A percentile compares a stretch with the other conserved stretches of the same genome.
Evolutionary conservation across 177 flowering plant genomes (phyloP).

Genomic region (Tripterygium wilfordii): DNA sequence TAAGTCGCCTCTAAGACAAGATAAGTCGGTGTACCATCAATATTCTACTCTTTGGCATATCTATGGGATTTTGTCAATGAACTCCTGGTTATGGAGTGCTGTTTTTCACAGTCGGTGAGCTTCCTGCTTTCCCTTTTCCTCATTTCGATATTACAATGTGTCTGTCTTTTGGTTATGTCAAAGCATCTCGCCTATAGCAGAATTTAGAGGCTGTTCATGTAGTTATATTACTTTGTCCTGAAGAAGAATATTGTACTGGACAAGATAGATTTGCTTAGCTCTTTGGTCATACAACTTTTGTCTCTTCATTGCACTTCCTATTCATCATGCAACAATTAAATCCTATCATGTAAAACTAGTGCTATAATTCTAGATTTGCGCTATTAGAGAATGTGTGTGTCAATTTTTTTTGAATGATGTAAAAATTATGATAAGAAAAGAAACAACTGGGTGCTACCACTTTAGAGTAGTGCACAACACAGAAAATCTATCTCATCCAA

Average conservation of each 20-base stretch:
- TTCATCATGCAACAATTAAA: background rate
- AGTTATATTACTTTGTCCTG: background rate
- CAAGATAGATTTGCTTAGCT: background rate
- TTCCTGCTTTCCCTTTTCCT: background rate
- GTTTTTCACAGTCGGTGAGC: slow-evolving; percentile 43
- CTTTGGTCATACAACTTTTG: background rate
- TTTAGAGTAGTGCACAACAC: too few species aligned
- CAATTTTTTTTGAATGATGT: too few species aligned
- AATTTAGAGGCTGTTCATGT: background rate
- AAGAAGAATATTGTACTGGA: too few species aligned
- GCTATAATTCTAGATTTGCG: background rate
- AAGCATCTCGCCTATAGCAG: background rate
- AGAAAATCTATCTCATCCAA: too few species aligned
- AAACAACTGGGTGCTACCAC: too few species aligned
- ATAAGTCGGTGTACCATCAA: slow-evolving; percentile 30
- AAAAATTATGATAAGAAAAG: too few species aligned
- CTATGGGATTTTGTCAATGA: slow-evolving; percentile 37
- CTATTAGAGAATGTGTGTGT: too few species aligned
- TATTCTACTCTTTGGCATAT: slow-evolving; percentile 33
- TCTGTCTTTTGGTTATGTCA: background rate
- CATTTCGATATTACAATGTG: background rate
- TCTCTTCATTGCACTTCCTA: background rate
- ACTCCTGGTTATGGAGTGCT: slow-evolving; percentile 55
- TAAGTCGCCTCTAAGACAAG: slow-evolving; percentile 31
- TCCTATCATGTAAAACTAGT: background rate